Conservation (phyloP, 805 yeast genomes). For the Scheffersomyces stipitis region DNA sequence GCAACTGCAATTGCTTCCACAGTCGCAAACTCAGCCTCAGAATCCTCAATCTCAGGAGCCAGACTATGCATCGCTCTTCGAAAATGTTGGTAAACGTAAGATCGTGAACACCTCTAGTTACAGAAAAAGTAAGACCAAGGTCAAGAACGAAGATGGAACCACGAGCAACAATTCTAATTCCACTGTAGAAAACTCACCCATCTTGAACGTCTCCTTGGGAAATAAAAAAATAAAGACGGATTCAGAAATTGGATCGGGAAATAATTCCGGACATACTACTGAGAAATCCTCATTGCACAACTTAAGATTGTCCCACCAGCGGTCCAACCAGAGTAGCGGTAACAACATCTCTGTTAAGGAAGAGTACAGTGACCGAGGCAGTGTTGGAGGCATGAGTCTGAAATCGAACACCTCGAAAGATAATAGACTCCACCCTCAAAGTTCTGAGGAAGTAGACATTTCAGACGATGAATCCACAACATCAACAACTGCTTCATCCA, state of each 20-base stretch:
- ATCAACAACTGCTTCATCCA: constrained; percentile 7
- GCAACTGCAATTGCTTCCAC: constrained; percentile 2
- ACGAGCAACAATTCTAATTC: constrained; percentile 2
- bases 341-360: not conserved
- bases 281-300: constrained; percentile 4
- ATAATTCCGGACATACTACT: not conserved
- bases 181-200: constrained; percentile 15
- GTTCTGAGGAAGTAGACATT: too few species aligned
- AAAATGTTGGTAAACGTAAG: constrained; percentile 42
- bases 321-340: not conserved
- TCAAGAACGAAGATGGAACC: constrained; percentile 17
- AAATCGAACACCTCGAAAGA: constrained; percentile 3
- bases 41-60: constrained; percentile 24
- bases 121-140: constrained; percentile 24
- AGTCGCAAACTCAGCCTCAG: not conserved
- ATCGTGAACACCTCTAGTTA: constrained; percentile 21
- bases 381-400: not conserved
- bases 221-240: constrained; percentile 2
- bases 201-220: constrained; percentile 5
- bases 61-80: constrained; percentile 44
- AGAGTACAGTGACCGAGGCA: constrained; percentile 1
- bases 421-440: constrained; percentile 1
- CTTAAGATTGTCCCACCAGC: not conserved
- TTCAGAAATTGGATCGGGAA: not conserved
- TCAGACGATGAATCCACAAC: constrained; percentile 3